Base-by-base conservation (phyloP, 495 filamentous ascomycete species). In the Articulospora tetracladia region DNA sequence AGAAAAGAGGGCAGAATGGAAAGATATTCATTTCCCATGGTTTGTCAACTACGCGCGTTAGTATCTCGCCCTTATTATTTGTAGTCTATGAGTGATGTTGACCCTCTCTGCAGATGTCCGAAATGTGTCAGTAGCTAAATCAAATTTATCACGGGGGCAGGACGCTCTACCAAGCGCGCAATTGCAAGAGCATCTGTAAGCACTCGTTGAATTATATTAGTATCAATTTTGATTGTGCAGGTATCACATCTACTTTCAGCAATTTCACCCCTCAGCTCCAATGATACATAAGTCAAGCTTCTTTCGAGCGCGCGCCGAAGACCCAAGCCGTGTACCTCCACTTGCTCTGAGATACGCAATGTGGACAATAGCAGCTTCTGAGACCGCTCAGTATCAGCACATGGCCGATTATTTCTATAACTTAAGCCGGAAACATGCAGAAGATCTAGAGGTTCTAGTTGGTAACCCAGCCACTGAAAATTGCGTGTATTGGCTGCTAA, bases 261-360 rank as follows among this genome's bases (percentile, higher is more conserved):
- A 93, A 70, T 79, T 95, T 22, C 87, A 96, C 66, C 86, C 89
- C 7, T 88, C 86, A 1, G 59, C 87, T 32, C 91, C 93, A 1
- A 87, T 97, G 73, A 84, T 97, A 52, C 92, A 97, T 68, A 88
- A 86, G 60, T 86, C 85, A 53, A 81, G 91, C 39, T 96, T 92
- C 71, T 48, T 17, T 32, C 19, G 26, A 28, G 74, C 90, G 44
- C 84, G 90, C 26, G 85, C 86, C 26, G 84, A 95, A 82, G 87
- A 87, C 68, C 78, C 77, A 32, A 24, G 8, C 15, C 36, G 26
- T 39, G 11, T 17, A 10, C 81, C 90, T 25, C 91, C 92, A 10
- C 83, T 96, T 1, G 89, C 86, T 64, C 76, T 97, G 34, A 87
- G 93, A 34, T 97, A 97, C 72, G 89, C 87, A 32, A 93, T 96